These are phyloP conservation scores for Verticillium nubilum DNA, from an alignment of 2,329 filamentous ascomycete species.

Conservation along the genomic window DNA sequence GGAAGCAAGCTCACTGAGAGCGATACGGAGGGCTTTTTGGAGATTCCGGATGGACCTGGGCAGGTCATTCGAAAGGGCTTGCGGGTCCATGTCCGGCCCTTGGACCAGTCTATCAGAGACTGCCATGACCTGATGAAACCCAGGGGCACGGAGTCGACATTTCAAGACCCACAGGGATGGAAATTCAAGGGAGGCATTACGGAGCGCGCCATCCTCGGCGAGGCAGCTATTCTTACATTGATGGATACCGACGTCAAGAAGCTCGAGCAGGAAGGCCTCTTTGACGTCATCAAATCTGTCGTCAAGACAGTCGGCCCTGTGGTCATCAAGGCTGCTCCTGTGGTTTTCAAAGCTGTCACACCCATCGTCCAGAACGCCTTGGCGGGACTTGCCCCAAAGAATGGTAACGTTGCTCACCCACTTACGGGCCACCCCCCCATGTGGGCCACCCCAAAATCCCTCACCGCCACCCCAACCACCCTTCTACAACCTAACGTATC, in stretches of 20 bases:
- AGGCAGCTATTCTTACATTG: not conserved
- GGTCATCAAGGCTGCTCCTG: not conserved
- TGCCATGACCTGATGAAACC: not conserved
- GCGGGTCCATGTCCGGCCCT: not conserved
- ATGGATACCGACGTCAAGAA: not conserved
- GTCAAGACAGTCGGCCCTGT: not conserved
- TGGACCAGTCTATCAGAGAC: not conserved
- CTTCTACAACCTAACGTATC: too few species aligned
- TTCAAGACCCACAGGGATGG: not conserved
- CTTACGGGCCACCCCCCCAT: too few species aligned
- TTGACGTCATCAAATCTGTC: not conserved
- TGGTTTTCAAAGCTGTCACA: not conserved
- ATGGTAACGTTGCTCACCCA: too few species aligned
- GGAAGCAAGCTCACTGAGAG: not conserved
- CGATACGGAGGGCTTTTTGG: not conserved
- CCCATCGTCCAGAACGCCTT: not conserved
- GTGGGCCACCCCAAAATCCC: too few species aligned
- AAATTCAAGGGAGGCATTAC: not conserved
- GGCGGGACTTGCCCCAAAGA: not conserved
- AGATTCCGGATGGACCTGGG: not conserved
- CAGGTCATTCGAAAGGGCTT: not conserved
- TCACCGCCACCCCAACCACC: too few species aligned
- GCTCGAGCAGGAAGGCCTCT: not conserved
- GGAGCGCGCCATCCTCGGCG: not conserved
- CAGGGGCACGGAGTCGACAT: not conserved